These are phyloP conservation scores for Colletotrichum sp. DNA, from an alignment of 2,329 filamentous ascomycete species.

Conservation along the genomic window DNA sequence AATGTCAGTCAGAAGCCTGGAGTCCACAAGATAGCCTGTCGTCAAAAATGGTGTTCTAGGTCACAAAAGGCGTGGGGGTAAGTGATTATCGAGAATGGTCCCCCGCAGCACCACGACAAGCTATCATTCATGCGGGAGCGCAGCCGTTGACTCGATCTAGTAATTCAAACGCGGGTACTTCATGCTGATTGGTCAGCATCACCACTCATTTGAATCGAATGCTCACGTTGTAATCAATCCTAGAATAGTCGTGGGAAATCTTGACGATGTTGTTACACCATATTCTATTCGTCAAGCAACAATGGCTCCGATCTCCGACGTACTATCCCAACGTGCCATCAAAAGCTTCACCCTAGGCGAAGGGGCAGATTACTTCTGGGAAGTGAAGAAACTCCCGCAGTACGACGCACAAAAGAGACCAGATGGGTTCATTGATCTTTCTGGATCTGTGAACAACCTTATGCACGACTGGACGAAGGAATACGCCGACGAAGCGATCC, in stretches of 20 bases:
- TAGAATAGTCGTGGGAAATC: rapidly evolving
- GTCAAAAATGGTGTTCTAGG: neutral
- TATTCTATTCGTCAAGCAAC: neutral
- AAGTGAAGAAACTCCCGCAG: neutral
- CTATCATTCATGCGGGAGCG: neutral
- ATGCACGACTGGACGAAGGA: neutral
- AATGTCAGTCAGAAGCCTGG: neutral
- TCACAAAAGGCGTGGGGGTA: neutral
- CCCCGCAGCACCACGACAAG: neutral
- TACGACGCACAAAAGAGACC: neutral
- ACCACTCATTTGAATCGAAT: rapidly evolving
- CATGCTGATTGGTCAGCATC: neutral
- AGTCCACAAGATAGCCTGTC: neutral
- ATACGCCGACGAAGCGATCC: neutral
- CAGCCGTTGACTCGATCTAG: neutral
- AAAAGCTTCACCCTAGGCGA: neutral
- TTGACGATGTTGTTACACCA: neutral
- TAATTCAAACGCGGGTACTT: neutral
- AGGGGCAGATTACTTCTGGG: neutral
- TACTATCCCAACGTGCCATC: neutral
- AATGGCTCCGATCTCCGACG: neutral
- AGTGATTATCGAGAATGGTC: neutral
- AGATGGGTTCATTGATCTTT: neutral
- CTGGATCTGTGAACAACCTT: neutral
- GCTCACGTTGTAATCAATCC: rapidly evolving